A percentile compares a stretch with the other conserved stretches of the same genome.
phyloP scores from a whole-genome alignment of 345 rosid species.

The Euphorbia tirucalli region DNA sequence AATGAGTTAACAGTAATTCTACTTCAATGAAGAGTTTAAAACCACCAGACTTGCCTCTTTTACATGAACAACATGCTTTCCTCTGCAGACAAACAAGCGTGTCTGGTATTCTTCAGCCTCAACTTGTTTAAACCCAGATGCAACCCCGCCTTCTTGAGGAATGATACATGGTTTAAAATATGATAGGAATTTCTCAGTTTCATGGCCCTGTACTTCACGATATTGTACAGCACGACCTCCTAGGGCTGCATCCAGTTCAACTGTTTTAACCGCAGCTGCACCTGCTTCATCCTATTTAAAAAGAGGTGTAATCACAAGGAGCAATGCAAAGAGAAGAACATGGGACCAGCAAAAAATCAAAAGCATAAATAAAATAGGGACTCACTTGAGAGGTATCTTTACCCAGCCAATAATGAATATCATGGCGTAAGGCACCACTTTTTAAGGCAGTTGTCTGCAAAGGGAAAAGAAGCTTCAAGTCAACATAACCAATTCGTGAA shows the following conservation, averaged over 20 bases:
- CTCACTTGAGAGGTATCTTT: conserved; percentile 82
- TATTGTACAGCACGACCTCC: conserved; percentile 99
- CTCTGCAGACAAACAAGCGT: conserved; percentile 83
- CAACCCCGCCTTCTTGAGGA: conserved; percentile 92
- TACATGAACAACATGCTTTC: conserved; percentile 89
- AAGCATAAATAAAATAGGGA: neutral
- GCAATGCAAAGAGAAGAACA: conserved; percentile 7
- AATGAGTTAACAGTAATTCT: no score
- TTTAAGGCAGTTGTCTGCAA: conserved; percentile 69
- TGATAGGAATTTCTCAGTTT: conserved; percentile 89
- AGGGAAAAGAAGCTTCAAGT: neutral
- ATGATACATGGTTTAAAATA: conserved; percentile 97
- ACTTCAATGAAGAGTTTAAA: neutral
- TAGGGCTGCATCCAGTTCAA: conserved; percentile 96
- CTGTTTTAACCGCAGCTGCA: conserved; percentile 80
- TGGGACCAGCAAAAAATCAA: neutral
- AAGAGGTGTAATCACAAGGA: conserved; percentile 24
- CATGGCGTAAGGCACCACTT: conserved; percentile 73
- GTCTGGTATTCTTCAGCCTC: conserved; percentile 73
- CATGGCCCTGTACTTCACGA: conserved; percentile 96
- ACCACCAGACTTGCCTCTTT: conserved; percentile 67
- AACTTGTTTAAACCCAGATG: conserved; percentile 81
- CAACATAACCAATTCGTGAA: neutral
- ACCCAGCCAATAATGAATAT: conserved; percentile 93
- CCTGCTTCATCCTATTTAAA: conserved; percentile 91